Base-by-base conservation (phyloP, 495 filamentous ascomycete genomes). In the Durotheca rogersii region DNA sequence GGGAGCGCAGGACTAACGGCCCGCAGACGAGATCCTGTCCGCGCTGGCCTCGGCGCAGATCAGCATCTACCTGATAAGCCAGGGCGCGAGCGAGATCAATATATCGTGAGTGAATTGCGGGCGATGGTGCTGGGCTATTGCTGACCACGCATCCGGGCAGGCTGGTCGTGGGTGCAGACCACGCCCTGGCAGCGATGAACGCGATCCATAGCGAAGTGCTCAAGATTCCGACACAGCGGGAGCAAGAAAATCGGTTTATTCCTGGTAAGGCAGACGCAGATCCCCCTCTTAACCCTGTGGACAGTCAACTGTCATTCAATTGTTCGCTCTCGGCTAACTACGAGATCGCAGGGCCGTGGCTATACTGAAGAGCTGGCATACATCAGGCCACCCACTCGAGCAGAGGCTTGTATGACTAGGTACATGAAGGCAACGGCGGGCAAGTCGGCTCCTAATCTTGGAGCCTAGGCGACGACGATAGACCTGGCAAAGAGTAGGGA, bases 41-140 rank as follows among this genome's bases (percentile, higher is more conserved):
- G 65, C 61, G n/a, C 32, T 72, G n/a, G 69, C 69, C 2, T 60
- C 55, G 35, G 60, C 63, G 3, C 61, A 66, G 27, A 62, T 72
- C 30, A 69, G 67, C 36, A 68, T 72, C 19, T 66, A 69, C 51
- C 43, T 71, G 27, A 68, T 71, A 33, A 70, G 69, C 39, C 69
- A 72, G 39, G 69, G 69, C 17, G 69, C 69, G 29, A 71, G 66
- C 40, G 65, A 72, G 53, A 70, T 72, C 19, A 71, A 68, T 45
- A 67, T 72, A 37, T 72, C 69, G 56, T 69, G 57, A 60, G 66
- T 58, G 18, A n/a, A n/a, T n/a, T n/a, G n/a, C n/a, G n/a, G n/a
- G n/a, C n/a, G n/a, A n/a, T n/a, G n/a, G n/a, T n/a, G n/a, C n/a
- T n/a, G n/a, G 7, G 20, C 6, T 14, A 41, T 11, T 21, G 18